phyloP scores from a whole-genome alignment of 2,329 filamentous ascomycete genomes.

The Cryphonectria nitschkei region DNA sequence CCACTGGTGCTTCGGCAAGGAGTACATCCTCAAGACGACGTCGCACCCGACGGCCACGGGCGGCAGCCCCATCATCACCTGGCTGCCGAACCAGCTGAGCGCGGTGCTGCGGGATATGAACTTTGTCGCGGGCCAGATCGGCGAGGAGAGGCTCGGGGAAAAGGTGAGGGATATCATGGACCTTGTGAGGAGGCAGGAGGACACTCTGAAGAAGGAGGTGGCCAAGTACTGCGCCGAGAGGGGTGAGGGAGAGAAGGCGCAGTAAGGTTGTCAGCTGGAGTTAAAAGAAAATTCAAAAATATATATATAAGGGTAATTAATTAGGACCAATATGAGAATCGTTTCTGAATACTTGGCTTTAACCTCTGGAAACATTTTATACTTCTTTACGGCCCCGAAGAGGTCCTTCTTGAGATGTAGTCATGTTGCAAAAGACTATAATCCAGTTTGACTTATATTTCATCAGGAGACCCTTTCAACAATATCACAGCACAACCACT shows the following conservation, averaged over 20 bases:
- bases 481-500: too few species aligned
- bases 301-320: too few species aligned
- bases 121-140: constrained; percentile 52
- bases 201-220: constrained; percentile 73
- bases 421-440: too few species aligned
- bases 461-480: too few species aligned
- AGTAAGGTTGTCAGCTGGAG: not conserved
- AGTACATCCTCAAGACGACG: constrained; percentile 82
- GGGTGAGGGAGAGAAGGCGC: constrained; percentile 36
- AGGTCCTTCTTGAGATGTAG: too few species aligned
- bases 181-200: constrained; percentile 63
- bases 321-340: too few species aligned
- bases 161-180: constrained; percentile 68
- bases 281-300: too few species aligned
- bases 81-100: constrained; percentile 80
- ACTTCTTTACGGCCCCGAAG: too few species aligned
- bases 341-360: too few species aligned
- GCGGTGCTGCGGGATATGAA: constrained; percentile 75
- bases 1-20: constrained; percentile 83
- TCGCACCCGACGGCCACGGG: constrained; percentile 78
- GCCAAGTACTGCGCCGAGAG: constrained; percentile 73
- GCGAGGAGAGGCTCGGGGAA: constrained; percentile 49
- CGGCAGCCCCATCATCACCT: constrained; percentile 81
- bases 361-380: too few species aligned
- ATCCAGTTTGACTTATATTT: too few species aligned